These are phyloP conservation scores for Phyllosticta citribraziliensis DNA, from an alignment of 2,329 filamentous ascomycete species.

Conservation along the genomic window DNA sequence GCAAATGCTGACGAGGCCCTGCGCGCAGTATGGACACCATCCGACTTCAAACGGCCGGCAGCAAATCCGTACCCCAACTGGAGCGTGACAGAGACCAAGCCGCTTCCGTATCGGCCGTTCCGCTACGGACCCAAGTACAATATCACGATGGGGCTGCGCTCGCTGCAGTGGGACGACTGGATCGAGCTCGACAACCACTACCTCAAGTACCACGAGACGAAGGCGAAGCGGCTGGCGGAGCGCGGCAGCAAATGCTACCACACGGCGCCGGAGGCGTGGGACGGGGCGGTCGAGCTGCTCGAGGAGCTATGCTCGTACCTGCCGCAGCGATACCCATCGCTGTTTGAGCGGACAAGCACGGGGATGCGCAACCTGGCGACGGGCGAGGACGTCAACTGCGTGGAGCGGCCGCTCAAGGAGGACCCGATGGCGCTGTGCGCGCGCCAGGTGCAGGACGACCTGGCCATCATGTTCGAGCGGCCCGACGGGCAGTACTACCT, in stretches of 20 bases:
- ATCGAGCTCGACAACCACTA: slow-evolving; percentile 79
- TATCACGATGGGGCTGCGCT: slow-evolving; percentile 68
- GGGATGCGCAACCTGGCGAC: slow-evolving; percentile 65
- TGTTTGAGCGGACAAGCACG: slow-evolving; percentile 54
- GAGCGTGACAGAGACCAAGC: slow-evolving; percentile 58
- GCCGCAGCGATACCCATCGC: slow-evolving; percentile 61
- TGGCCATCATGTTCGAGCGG: slow-evolving; percentile 73
- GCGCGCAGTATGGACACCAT: slow-evolving; percentile 45
- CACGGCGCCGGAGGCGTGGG: slow-evolving; percentile 60
- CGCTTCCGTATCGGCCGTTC: slow-evolving; percentile 69
- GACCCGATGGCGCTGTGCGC: slow-evolving; percentile 70
- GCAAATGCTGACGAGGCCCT: slow-evolving; percentile 8
- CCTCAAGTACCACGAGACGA: slow-evolving; percentile 61
- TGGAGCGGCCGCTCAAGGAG: slow-evolving; percentile 54
- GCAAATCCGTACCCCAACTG: slow-evolving; percentile 57
- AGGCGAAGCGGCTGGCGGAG: slow-evolving; percentile 56
- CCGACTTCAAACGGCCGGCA: slow-evolving; percentile 48
- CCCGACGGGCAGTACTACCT: slow-evolving; percentile 73
- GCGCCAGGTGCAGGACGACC: slow-evolving; percentile 68
- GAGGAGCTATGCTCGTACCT: slow-evolving; percentile 64
- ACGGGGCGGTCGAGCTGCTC: slow-evolving; percentile 64
- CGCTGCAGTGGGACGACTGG: slow-evolving; percentile 62
- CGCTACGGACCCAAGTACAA: slow-evolving; percentile 67
- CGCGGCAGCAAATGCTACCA: slow-evolving; percentile 57
- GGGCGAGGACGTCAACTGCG: slow-evolving; percentile 60